phyloP scores from a whole-genome alignment of 2,329 filamentous ascomycete species.

The Colletotrichum incanum region DNA sequence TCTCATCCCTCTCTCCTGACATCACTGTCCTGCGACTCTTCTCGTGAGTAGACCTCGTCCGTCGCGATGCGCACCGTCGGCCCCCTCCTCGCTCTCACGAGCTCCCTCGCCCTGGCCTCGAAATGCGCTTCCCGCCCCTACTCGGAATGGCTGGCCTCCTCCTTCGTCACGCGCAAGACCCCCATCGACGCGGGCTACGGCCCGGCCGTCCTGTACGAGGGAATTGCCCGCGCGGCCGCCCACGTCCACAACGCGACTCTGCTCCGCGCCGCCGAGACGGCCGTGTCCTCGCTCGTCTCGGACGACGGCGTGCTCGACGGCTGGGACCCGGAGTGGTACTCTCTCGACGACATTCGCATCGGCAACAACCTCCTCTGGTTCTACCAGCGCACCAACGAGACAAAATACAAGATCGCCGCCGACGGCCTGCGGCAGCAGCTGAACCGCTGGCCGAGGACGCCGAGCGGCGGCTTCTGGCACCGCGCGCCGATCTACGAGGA shows the following conservation, averaged over 20 bases:
- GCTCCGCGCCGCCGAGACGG: conserved; percentile 26
- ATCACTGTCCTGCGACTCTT: neutral
- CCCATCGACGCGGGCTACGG: conserved; percentile 27
- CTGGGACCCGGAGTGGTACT: conserved; percentile 66
- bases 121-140: conserved; percentile 5
- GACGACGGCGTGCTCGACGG: conserved; percentile 61
- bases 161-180: conserved; percentile 28
- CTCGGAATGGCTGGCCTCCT: conserved; percentile 36
- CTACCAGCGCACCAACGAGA: conserved; percentile 61
- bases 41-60: neutral
- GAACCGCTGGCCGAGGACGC: conserved; percentile 64
- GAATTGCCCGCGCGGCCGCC: conserved; percentile 31
- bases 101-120: conserved; percentile 7
- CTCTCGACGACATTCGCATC: conserved; percentile 67
- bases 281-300: conserved; percentile 33
- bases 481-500: conserved; percentile 58
- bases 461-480: conserved; percentile 70
- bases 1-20: no score
- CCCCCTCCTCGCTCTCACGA: conserved; percentile 8
- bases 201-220: conserved; percentile 35
- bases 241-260: conserved; percentile 9
- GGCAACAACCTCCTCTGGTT: conserved; percentile 67
- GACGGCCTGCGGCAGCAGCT: conserved; percentile 62
- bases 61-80: neutral
- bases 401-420: conserved; percentile 66